Percentiles rank a stretch among this genome's conserved stretches.
These are phyloP conservation scores for Pleurotus sapidus DNA, from an alignment of 768 basidiomycete genomes.

Conservation along the genomic window DNA sequence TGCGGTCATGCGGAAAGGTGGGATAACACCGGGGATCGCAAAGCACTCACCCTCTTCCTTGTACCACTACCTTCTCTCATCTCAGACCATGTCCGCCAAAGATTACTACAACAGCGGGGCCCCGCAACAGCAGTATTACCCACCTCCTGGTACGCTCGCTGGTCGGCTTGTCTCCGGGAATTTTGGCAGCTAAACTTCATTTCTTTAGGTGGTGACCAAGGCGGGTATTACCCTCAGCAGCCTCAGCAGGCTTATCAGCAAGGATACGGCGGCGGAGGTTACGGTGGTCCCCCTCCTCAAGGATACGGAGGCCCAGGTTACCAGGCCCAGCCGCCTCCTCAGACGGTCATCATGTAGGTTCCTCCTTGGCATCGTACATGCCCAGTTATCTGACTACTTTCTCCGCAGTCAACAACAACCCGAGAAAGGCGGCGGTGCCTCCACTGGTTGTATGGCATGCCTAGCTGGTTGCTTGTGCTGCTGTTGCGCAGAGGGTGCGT, in stretches of 20 bases:
- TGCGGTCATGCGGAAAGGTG: conserved; percentile 21
- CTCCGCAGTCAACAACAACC: conserved; percentile 46
- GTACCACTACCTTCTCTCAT: conserved; percentile 16
- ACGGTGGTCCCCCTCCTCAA: conserved; percentile 32
- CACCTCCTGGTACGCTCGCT: conserved; percentile 42
- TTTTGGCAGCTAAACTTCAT: too few species aligned
- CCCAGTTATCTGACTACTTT: not conserved
- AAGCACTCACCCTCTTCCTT: conserved; percentile 12
- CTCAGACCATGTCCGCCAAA: conserved; percentile 59
- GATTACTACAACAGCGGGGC: conserved; percentile 64
- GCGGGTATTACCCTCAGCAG: conserved; percentile 51
- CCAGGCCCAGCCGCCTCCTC: conserved; percentile 52
- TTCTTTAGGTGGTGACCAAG: conserved; percentile 14
- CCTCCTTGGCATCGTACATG: not conserved
- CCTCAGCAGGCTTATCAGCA: conserved; percentile 70
- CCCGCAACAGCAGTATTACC: conserved; percentile 51
- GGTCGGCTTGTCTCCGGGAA: not conserved
- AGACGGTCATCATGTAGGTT: conserved; percentile 79
- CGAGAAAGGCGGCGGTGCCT: conserved; percentile 40
- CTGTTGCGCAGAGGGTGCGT: conserved; percentile 73
- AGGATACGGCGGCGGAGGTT: conserved; percentile 22
- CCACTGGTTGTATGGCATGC: conserved; percentile 58
- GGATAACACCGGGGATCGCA: not conserved
- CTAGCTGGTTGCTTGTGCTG: conserved; percentile 61
- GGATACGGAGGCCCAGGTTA: conserved; percentile 54